phyloP scores from a whole-genome alignment of 2,329 filamentous ascomycete species.

The Beauveria asiatica region DNA sequence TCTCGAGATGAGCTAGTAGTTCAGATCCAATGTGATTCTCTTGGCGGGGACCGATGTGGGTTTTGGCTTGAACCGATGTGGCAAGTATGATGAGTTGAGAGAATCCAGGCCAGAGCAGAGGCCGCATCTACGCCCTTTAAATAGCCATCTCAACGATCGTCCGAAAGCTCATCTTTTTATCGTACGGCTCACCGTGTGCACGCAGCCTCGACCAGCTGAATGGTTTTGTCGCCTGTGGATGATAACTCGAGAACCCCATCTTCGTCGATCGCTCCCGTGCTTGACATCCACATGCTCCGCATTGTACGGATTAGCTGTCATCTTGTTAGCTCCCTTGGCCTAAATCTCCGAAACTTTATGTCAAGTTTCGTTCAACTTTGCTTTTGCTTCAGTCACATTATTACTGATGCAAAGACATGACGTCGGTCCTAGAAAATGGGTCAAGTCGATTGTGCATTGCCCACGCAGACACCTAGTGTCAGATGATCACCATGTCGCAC shows the following conservation, averaged over 20 bases:
- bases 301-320: slow-evolving; percentile 5
- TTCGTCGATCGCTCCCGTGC: slow-evolving; percentile 7
- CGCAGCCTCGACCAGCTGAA: not conserved
- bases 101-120: not conserved
- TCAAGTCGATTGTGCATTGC: not conserved
- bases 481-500: slow-evolving; percentile 9
- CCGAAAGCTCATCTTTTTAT: not conserved
- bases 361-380: not conserved
- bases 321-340: not conserved
- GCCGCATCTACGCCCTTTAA: not conserved
- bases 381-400: not conserved
- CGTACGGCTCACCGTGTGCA: not conserved
- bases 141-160: not conserved
- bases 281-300: slow-evolving; percentile 8
- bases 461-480: slow-evolving; percentile 2
- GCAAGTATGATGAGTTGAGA: not conserved
- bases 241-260: not conserved
- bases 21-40: not conserved
- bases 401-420: not conserved
- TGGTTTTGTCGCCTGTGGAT: not conserved
- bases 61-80: not conserved
- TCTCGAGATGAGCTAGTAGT: not conserved
- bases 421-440: not conserved
- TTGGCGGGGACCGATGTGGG: slow-evolving; percentile 7
- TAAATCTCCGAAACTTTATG: not conserved